Conservation (phyloP, 495 filamentous ascomycete genomes). For the Trypethelium eluteriae region DNA sequence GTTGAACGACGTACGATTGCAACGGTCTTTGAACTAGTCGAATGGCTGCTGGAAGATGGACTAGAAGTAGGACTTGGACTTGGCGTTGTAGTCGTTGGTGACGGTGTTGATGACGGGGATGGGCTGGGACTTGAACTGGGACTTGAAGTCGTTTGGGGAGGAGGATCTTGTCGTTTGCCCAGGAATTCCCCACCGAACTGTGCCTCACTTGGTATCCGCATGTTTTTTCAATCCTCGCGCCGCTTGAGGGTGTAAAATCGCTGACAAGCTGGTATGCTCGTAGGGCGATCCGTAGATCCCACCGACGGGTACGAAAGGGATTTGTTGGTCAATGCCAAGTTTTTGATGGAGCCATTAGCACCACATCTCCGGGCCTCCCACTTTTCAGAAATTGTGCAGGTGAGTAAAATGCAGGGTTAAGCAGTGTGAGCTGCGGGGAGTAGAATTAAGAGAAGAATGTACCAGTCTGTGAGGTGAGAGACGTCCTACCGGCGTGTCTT, state of each 20-base stretch:
- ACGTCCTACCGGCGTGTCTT: too few relatives aligned
- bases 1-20: neutral
- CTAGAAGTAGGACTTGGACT: neutral
- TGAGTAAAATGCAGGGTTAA: too few relatives aligned
- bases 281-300: neutral
- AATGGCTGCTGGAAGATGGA: neutral
- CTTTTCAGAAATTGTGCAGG: too few relatives aligned
- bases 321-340: conserved; percentile 2
- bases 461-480: too few relatives aligned
- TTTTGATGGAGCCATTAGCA: neutral
- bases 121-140: neutral
- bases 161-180: neutral
- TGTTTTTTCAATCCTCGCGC: neutral
- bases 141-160: neutral
- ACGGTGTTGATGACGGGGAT: neutral
- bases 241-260: neutral
- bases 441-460: too few relatives aligned
- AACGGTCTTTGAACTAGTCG: neutral
- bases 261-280: neutral
- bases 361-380: neutral
- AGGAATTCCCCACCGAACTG: neutral
- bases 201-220: conserved; percentile 5
- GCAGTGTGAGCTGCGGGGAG: too few relatives aligned
- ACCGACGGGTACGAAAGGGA: neutral
- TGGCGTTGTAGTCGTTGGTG: neutral